A percentile compares a stretch with the other conserved stretches of the same genome.
These are phyloP conservation scores for Amanita polypyramis DNA, from an alignment of 768 basidiomycete genomes.

Conservation along the genomic window DNA sequence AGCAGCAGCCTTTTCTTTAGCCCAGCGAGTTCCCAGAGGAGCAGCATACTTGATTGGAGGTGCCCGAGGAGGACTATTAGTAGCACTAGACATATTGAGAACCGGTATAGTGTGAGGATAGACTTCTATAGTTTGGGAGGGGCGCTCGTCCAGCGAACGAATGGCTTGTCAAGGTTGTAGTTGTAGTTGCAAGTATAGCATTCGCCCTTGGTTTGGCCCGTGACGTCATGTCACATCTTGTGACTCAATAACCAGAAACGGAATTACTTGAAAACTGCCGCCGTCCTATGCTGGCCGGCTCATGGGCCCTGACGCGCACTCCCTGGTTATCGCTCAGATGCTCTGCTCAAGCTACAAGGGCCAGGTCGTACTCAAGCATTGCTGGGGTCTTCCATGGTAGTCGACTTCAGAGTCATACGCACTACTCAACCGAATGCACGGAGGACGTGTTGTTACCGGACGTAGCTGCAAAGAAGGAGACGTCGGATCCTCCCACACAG, in stretches of 20 bases:
- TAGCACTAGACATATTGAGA: constrained; percentile 27
- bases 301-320: constrained; percentile 22
- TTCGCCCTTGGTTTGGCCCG: constrained; percentile 13
- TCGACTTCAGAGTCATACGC: neutral
- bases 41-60: constrained; percentile 65
- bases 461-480: neutral
- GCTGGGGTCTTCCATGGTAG: neutral
- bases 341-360: constrained; percentile 1
- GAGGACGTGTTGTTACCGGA: neutral
- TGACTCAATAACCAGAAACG: constrained; percentile 1
- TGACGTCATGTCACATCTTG: constrained; percentile 11
- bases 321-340: constrained; percentile 15
- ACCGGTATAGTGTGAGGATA: constrained; percentile 15
- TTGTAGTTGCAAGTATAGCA: no score
- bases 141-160: constrained; percentile 36
- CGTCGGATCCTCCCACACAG: neutral
- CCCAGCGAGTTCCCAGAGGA: constrained; percentile 75
- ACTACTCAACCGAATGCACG: neutral
- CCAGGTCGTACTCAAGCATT: neutral
- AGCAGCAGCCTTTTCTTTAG: constrained; percentile 78
- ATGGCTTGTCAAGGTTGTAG: constrained; percentile 12
- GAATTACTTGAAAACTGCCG: constrained; percentile 2
- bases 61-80: constrained; percentile 54
- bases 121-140: constrained; percentile 20
- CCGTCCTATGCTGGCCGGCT: constrained; percentile 23